Evolutionary conservation across 2,329 filamentous ascomycete species (phyloP), one percentile per base, ranked within the genome.

Genomic region (Camillea tinctor): DNA sequence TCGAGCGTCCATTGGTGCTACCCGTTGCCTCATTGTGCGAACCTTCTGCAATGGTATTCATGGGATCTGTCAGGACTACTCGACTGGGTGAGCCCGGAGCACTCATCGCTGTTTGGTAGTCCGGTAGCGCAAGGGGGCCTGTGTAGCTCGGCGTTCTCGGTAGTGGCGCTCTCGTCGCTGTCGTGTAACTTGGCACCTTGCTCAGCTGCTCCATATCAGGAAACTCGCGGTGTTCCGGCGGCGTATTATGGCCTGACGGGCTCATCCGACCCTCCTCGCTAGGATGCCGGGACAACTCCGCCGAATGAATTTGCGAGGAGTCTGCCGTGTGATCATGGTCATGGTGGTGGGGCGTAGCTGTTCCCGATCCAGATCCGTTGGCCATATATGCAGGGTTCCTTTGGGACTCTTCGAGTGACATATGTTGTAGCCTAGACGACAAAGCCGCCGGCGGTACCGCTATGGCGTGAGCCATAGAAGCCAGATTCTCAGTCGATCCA

Each of bases 401-500:
- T 59, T 77, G 75, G 36, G 79, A 76, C 19, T 77, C 73, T 60
- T 84, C 79, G 50, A 83, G 73, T 8, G 84, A 84, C 54, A 94
- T 87, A 69, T 86, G 88, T 63, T 94, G 91, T 61, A 97, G 81
- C 57, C 75, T 88, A 75, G 75, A 89, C 75, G 74, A 91, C 66
- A 85, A 82, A 60, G 76, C 82, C 30, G 81, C 83, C n/a, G 83
- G 84, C 15, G 76, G 74, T 20, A 81, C 75, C 7, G 74, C 74
- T 40, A 72, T 72, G 53, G 77, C 77, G 58, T 79, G 77, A 53
- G 84, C 79, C 71, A 87, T 77, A 3, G 81, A 85, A 53, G 85
- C 80, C 22, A 98, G 80, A 71, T 97, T 94, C 69, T 98, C 95
- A 9, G 83, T 79, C 0, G 94, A 98, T 5, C 90, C 88, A 52